Evolutionary conservation across 495 filamentous ascomycete species (phyloP).

Genomic region (Thermochaetoides thermophila): DNA sequence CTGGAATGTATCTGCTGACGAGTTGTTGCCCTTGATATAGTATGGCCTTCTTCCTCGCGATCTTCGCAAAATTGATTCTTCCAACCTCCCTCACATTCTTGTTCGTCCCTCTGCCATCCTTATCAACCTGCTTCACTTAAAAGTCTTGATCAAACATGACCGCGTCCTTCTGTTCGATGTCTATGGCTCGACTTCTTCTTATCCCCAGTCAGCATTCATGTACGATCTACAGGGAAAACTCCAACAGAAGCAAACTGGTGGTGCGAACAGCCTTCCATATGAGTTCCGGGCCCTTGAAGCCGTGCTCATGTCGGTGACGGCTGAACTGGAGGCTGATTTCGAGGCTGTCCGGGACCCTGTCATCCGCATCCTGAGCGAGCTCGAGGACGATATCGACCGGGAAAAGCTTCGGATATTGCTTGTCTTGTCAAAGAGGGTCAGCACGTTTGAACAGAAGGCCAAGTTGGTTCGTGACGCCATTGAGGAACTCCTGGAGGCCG

Average conservation of each 20-base stretch:
- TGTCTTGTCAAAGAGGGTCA: slow-evolving; percentile 86
- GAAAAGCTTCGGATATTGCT: slow-evolving; percentile 83
- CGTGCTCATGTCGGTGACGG: slow-evolving; percentile 68
- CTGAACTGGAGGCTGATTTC: slow-evolving; percentile 82
- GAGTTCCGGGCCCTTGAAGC: slow-evolving; percentile 69
- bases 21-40: slow-evolving; percentile 34
- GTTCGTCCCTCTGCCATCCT: slow-evolving; percentile 88
- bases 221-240: slow-evolving; percentile 65
- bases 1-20: too few relatives aligned
- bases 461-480: slow-evolving; percentile 88
- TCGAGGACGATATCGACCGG: slow-evolving; percentile 94
- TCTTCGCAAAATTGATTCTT: slow-evolving; percentile 96
- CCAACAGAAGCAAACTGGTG: slow-evolving; percentile 34
- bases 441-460: slow-evolving; percentile 95
- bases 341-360: slow-evolving; percentile 86
- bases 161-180: slow-evolving; percentile 90
- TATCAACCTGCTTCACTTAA: slow-evolving; percentile 84
- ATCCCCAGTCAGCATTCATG: slow-evolving; percentile 91
- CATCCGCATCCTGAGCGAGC: slow-evolving; percentile 67
- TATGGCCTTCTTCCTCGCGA: slow-evolving; percentile 92
- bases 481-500: slow-evolving; percentile 91
- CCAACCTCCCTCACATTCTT: slow-evolving; percentile 89
- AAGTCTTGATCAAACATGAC: slow-evolving; percentile 86
- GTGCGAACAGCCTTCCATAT: slow-evolving; percentile 44
- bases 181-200: slow-evolving; percentile 87